Base-by-base conservation (phyloP, 2,329 filamentous ascomycete species). In the Coniochaeta sp. region DNA sequence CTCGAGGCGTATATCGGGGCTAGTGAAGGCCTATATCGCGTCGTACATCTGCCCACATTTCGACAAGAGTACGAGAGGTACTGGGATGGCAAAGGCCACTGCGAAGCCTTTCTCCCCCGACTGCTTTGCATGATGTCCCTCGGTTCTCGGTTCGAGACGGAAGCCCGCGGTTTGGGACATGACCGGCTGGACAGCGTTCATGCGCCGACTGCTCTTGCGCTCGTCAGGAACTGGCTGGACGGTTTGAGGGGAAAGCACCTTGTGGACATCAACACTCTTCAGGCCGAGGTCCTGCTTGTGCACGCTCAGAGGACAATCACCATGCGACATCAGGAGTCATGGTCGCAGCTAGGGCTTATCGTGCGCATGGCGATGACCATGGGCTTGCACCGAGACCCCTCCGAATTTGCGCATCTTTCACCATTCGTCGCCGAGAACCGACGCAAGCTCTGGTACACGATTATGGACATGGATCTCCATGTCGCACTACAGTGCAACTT, bases 331-430 rank as follows among this genome's bases (percentile, higher is more conserved):
- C 74, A 79, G 50, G 74, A 78, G 49, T 68, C 73, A 0, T 82
- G 78, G 78, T 71, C 73, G 13, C 75, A 79, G 51, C 64, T 81
- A n/a, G 78, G 78, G 5, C 71, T 73, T 50, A 73, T 81, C 38
- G 71, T 80, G 5, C 74, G 78, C 14, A 76, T 78, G 67, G 78
- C 77, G 27, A 81, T 81, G 77, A 76, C 74, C 3, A 81, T 82
- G 77, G 78, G 78, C 3, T 65, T 82, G 46, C 78, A 82, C 57
- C 71, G 78, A 4, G 78, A 82, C 50, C 77, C 78, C 3, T 74
- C 74, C 13, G 78, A 82, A 56, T 79, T 76, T 51, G 66, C 69
- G 3, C 70, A 73, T 27, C 73, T 81, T 49, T 67, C 70, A 5
- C 67, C 75, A 0, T 81, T 79, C 57, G 68, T 73, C 42, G 73